Evolutionary conservation across 2,329 filamentous ascomycete species (phyloP), one percentile per base, ranked within the genome.

Genomic region (Penicillium sp.): DNA sequence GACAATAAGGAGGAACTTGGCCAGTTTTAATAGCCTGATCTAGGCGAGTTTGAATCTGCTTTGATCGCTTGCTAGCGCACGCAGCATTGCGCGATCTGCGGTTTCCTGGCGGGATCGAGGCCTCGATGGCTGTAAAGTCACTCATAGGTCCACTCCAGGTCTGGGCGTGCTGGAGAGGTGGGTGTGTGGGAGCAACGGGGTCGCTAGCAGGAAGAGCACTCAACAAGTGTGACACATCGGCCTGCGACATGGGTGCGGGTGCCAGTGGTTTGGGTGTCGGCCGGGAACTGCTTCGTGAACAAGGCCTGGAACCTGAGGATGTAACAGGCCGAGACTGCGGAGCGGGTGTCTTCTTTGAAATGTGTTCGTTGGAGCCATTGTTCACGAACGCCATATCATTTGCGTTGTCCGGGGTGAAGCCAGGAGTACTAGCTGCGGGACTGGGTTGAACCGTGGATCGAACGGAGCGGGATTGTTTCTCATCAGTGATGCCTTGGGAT

Each of bases 1-100:
- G 80, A 63, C 93, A 98, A 58, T 84, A 97, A 1, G 85, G 84
- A 0, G 93, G 93, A 74, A 90, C 84, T 50, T 89, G 79, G 4
- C 93, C 93, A 39, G 81, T 80, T n/a, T 76, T 76, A 38, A 97
- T 82, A 15, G 77, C 74, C 40, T 69, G 63, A 28, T 78, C 70
- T 15, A 83, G 62, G 34, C 73, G 73, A 16, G 76, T 71, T 48
- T 77, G 72, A 33, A 83, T 79, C 40, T 76, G 69, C 48, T 86
- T 86, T 64, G 70, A 84, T 75, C 75, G 85, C 78, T 75, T 83
- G 72, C 63, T 78, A 67, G 66, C 78, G 62, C 64, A n/a, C n/a
- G n/a, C 72, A 51, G 64, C 75, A 58, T 69, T 74, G 39, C 72
- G 65, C 41, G 59, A 45, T 46, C 64, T 66, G 26, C 59, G 53